These are phyloP conservation scores for Neocucurbitaria cava DNA, from an alignment of 2,329 filamentous ascomycete genomes.

Conservation along the genomic window DNA sequence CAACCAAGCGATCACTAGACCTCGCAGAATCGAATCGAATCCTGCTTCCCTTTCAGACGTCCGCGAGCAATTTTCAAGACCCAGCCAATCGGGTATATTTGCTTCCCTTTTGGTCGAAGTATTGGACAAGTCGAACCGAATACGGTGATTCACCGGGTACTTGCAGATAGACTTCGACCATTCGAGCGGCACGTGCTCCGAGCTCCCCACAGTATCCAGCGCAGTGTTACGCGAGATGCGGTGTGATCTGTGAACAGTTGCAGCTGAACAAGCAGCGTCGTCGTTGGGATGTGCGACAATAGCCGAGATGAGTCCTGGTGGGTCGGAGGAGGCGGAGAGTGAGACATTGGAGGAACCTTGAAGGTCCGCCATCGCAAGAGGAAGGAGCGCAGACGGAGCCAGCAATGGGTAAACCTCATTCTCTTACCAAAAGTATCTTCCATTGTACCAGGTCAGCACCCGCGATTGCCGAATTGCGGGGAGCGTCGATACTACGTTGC, in stretches of 20 bases:
- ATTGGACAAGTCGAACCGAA: constrained; percentile 9
- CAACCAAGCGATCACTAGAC: neutral
- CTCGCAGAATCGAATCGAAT: neutral
- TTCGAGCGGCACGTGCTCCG: constrained; percentile 12
- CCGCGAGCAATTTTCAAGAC: constrained; percentile 1
- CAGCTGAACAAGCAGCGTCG: constrained; percentile 24
- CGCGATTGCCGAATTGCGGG: constrained; percentile 38
- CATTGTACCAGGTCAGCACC: constrained; percentile 8
- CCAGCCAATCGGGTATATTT: constrained; percentile 18
- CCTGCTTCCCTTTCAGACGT: neutral
- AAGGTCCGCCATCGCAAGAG: constrained; percentile 18
- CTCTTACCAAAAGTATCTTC: constrained; percentile 5
- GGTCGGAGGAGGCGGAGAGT: constrained; percentile 16
- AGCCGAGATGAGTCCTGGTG: constrained; percentile 33
- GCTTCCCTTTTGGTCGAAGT: constrained; percentile 2
- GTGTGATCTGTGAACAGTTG: constrained; percentile 25
- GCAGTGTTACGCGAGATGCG: constrained; percentile 23
- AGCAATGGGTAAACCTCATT: constrained; percentile 15
- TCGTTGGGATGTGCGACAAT: constrained; percentile 28
- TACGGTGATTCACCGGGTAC: constrained; percentile 4
- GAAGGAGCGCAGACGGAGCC: constrained; percentile 6
- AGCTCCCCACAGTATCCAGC: constrained; percentile 1
- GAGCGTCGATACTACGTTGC: constrained; percentile 29
- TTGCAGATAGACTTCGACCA: constrained; percentile 6
- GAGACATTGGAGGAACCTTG: constrained; percentile 19